Evolutionary conservation across 768 basidiomycete genomes (phyloP), one percentile per base, ranked within the genome.

Genomic region (Macrolepiota albuminosa): DNA sequence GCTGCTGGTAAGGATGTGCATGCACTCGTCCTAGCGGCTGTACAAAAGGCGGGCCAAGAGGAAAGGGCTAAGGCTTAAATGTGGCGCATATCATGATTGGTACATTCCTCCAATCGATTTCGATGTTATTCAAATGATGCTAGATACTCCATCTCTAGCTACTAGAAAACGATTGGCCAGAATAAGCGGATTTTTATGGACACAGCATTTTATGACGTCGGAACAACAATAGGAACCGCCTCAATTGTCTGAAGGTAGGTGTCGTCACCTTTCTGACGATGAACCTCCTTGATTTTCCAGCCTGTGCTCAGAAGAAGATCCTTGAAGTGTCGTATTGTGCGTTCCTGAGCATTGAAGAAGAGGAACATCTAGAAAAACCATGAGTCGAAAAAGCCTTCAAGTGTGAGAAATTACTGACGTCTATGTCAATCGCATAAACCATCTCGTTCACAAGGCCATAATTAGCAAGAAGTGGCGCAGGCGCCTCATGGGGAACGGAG

Each of bases 1-100:
- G 95, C 92, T 36, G 86, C 90, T 18, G 86, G 87, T 9, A 86
- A 83, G 68, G 86, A 82, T 8, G 78, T 87, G 2, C 93, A 97
- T 64, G 67, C 76, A 0, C 76, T 77, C 33, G 87, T 95, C 2
- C 74, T 98, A 16, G 82, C 80, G 50, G 93, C 93, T 0, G 84
- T 98, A 6, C 82, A 85, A 72, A 75, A 80, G 63, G 89, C 87
- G 1, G 57, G 72, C 6, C 64, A 62, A 4, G 76, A 77, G 29
- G 65, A 61, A 26, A 75, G 74, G 53, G 68, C 72, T 0, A 76
- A 75, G 54, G 68, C 61, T 33, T 73, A 9, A 6, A 14, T 4
- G 33, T 24, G 21, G 50, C 4, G 21, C 11, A 36, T 21, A 37
- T 14, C 14, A 37, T 37, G 4, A 26, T 26, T 14, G 33, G 37